Percentiles rank a stretch among this genome's conserved stretches.
Conservation (phyloP, 257 asterid species). For the Solanum virginianum region DNA sequence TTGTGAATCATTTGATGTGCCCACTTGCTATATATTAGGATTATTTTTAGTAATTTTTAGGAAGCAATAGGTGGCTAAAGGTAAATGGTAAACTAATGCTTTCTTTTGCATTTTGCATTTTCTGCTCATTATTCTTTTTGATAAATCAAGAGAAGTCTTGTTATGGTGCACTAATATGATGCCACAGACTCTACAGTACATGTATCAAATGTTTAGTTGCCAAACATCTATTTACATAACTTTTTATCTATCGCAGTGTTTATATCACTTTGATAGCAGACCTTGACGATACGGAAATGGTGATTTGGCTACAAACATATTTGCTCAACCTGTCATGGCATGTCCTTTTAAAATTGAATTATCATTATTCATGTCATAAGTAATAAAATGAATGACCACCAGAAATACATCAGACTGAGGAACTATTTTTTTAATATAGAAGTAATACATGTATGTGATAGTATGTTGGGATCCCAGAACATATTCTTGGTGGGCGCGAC, state of each 20-base stretch:
- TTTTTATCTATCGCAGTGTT: background rate
- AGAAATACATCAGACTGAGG: background rate
- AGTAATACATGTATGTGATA: background rate
- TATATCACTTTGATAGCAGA: background rate
- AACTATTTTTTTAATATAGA: background rate
- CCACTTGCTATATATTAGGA: too few species aligned
- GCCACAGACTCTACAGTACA: background rate
- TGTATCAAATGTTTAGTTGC: background rate
- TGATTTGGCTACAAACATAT: background rate
- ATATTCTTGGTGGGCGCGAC: too few species aligned
- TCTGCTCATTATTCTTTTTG: background rate
- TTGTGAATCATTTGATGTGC: too few species aligned
- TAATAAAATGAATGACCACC: background rate
- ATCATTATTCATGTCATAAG: background rate
- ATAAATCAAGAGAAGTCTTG: background rate
- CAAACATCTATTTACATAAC: background rate
- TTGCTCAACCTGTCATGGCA: background rate
- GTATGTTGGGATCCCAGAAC: too few species aligned
- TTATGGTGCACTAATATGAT: background rate
- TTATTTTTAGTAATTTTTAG: too few species aligned
- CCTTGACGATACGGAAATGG: background rate
- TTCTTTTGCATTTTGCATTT: background rate
- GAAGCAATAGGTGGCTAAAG: too few species aligned
- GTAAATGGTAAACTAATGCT: background rate
- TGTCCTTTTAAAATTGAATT: background rate